Evolutionary conservation across 495 filamentous ascomycete genomes (phyloP).

Genomic region (Choiromyces venosus): DNA sequence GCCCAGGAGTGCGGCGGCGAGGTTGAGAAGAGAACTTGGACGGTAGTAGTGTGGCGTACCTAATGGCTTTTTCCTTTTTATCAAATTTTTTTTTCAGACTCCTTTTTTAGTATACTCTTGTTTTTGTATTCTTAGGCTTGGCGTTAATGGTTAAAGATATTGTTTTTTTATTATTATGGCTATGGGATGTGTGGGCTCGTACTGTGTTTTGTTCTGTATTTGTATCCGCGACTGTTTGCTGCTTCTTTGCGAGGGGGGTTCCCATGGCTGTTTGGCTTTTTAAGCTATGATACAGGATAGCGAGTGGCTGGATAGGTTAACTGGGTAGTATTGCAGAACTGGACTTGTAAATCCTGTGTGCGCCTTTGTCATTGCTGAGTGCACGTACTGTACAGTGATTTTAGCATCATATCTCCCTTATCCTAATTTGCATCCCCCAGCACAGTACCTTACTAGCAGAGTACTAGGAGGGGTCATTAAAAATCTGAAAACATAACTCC

Average conservation of each 20-base stretch:
- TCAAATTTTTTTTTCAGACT: too few relatives aligned
- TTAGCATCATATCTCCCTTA: too few relatives aligned
- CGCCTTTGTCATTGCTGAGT: background rate
- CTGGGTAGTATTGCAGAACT: background rate
- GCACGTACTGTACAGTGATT: too few relatives aligned
- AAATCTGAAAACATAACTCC: too few relatives aligned
- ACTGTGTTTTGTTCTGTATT: background rate
- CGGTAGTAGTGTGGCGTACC: background rate
- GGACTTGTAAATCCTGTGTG: background rate
- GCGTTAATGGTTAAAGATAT: background rate
- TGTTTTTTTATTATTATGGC: background rate
- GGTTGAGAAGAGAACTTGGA: constrained; percentile 47
- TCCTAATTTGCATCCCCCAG: too few relatives aligned
- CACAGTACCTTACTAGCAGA: too few relatives aligned
- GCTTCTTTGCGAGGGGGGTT: background rate
- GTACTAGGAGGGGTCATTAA: too few relatives aligned
- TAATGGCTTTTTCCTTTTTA: too few relatives aligned
- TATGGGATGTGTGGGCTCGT: background rate
- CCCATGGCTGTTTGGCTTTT: background rate
- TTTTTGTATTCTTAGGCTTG: background rate
- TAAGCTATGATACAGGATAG: background rate
- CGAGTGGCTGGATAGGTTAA: background rate
- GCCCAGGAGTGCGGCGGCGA: constrained; percentile 63
- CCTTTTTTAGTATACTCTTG: background rate
- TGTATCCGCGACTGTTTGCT: background rate